These are phyloP conservation scores for Phytophthora quininea DNA, from an alignment of 352 stramenopile genomes.

Conservation along the genomic window DNA sequence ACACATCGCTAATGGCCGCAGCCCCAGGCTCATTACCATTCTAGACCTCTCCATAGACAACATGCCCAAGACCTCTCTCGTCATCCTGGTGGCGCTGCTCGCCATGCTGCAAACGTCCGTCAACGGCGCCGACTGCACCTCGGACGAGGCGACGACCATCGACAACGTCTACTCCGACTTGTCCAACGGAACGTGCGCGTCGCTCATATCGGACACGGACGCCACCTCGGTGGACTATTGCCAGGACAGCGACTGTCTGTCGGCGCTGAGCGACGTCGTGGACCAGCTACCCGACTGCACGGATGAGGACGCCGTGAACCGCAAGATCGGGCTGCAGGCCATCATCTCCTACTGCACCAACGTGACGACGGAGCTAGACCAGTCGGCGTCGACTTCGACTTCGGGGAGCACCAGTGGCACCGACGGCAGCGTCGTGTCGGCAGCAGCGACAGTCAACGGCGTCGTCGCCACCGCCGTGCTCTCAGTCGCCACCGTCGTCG, in stretches of 20 bases:
- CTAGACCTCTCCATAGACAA: not conserved
- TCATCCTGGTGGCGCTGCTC: constrained; percentile 6
- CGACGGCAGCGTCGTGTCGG: constrained; percentile 17
- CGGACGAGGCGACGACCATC: constrained; percentile 30
- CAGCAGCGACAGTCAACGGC: constrained; percentile 1
- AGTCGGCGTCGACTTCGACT: constrained; percentile 23
- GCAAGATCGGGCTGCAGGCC: constrained; percentile 30
- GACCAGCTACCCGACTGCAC: constrained; percentile 40
- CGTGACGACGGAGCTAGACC: constrained; percentile 22
- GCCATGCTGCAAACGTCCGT: constrained; percentile 17
- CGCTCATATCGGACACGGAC: constrained; percentile 31
- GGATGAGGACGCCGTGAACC: constrained; percentile 31
- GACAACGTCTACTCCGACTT: constrained; percentile 36
- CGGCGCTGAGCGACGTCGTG: constrained; percentile 24
- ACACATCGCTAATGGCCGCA: not conserved
- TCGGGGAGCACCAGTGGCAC: constrained; percentile 11
- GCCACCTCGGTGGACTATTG: constrained; percentile 44
- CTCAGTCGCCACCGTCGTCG: constrained; percentile 25
- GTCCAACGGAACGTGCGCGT: constrained; percentile 27
- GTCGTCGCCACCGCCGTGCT: constrained; percentile 7
- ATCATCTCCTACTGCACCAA: constrained; percentile 32
- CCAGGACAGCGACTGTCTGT: constrained; percentile 32
- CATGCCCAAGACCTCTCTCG: not conserved
- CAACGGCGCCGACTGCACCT: constrained; percentile 32
- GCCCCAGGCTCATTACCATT: not conserved